Base-by-base conservation (phyloP, 2,329 filamentous ascomycete species). In the Harringtonia lauricola region DNA sequence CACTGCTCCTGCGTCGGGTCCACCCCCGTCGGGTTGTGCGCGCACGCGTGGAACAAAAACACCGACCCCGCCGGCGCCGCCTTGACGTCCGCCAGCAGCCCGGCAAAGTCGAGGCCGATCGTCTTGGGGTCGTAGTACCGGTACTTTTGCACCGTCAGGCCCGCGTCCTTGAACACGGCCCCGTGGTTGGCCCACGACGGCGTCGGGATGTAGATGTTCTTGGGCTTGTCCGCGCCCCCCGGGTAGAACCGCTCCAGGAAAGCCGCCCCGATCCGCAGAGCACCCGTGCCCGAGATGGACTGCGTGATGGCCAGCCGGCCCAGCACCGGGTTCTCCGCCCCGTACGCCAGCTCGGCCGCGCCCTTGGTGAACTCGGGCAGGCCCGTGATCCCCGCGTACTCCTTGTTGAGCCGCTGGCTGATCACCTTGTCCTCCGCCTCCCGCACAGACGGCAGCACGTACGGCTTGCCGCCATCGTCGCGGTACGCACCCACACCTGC, bases 41-140 rank as follows among this genome's bases (percentile, higher is more conserved):
- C 90, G 66, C 90, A 96, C 51, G 90, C 90, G 68, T 98, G 92
- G 62, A 96, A 84, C 54, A 98, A 72, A 68, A 98, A 83, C 56
- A 94, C 80, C 69, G 85, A 94, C 64, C 81, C 81, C 64, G 83
- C 79, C 55, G 89, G 88, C 46, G 90, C 87, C 54, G 75, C 78
- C 72, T 94, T 88, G 70, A 98, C 81, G 64, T 96, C 89, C 58
- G 77, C 82, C 47, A 95, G 61, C 74, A 98, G 78, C 58, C 92
- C 92, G 54, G 94, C 86, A 59, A 95, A 96, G 75, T 98, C 92
- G 52, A 98, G 83, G 45, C 89, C 89, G 62, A 95, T 96, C 60
- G 90, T 96, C 63, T 95, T 82, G 76, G 94, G 94, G 80, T 96
- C 86, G 75, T 96, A 98, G 81, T 98, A 98, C 58, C 86, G 78